Evolutionary conservation across 768 basidiomycete species (phyloP).

Genomic region (Coprinopsis sp.): DNA sequence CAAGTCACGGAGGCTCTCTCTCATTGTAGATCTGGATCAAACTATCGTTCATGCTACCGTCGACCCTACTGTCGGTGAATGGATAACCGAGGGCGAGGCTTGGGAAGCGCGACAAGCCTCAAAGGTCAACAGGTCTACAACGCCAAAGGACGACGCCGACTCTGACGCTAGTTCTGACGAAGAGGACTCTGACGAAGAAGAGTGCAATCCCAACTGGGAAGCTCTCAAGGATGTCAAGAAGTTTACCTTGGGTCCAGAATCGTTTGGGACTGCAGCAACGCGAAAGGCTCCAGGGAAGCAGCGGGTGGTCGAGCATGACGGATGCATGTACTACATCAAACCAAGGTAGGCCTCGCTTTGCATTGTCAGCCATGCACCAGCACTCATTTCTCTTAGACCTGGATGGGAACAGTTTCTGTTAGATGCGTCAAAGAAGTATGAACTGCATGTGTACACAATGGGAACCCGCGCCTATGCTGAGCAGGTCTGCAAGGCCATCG

Average conservation of each 20-base stretch:
- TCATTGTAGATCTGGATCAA: constrained; percentile 98
- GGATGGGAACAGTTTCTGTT: constrained; percentile 79
- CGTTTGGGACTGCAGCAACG: constrained; percentile 38
- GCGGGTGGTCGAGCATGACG: constrained; percentile 66
- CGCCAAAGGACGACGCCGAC: constrained; percentile 28
- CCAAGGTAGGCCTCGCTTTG: constrained; percentile 63
- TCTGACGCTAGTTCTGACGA: constrained; percentile 38
- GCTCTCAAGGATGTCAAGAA: constrained; percentile 86
- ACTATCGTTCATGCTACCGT: constrained; percentile 99
- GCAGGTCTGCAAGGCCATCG: constrained; percentile 90
- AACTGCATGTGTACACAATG: constrained; percentile 99
- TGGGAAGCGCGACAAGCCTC: constrained; percentile 64
- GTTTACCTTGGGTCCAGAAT: constrained; percentile 87
- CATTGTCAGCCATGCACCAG: constrained; percentile 6
- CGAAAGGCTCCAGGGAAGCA: constrained; percentile 55
- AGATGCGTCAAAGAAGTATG: constrained; percentile 72
- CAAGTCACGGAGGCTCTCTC: constrained; percentile 71
- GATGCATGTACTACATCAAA: constrained; percentile 97
- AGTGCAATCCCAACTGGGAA: constrained; percentile 89
- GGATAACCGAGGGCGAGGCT: constrained; percentile 82
- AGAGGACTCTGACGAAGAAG: constrained; percentile 46
- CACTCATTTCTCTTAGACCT: constrained; percentile 44
- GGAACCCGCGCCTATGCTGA: constrained; percentile 96
- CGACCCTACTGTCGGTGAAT: constrained; percentile 97
- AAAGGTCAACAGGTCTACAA: constrained; percentile 25